Conservation (phyloP, 2,329 filamentous ascomycete genomes). For the Curvularia hawaiiensis region DNA sequence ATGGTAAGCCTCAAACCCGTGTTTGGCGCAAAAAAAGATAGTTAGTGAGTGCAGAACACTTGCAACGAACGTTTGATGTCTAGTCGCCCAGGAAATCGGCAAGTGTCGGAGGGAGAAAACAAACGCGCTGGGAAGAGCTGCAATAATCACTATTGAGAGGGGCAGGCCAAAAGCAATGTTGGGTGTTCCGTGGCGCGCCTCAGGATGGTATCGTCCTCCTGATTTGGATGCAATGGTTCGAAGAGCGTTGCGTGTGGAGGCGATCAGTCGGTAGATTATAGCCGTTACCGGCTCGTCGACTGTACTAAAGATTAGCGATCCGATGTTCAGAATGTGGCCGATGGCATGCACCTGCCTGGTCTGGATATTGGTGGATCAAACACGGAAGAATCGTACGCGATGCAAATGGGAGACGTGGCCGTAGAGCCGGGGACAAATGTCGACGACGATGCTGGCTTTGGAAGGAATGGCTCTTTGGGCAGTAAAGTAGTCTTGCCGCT, state of each 20-base stretch:
- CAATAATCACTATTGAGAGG: slow-evolving; percentile 26
- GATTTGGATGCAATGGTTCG: slow-evolving; percentile 8
- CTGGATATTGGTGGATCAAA: slow-evolving; percentile 10
- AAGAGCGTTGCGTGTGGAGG: slow-evolving; percentile 17
- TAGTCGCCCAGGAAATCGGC: slow-evolving; percentile 29
- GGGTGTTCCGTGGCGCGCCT: slow-evolving; percentile 20
- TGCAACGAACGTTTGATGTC: slow-evolving; percentile 27
- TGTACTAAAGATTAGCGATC: slow-evolving; percentile 18
- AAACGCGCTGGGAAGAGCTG: slow-evolving; percentile 27
- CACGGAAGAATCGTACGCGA: slow-evolving; percentile 5
- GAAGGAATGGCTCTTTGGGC: slow-evolving; percentile 4
- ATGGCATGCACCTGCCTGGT: slow-evolving; percentile 9
- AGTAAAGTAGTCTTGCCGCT: slow-evolving; percentile 18
- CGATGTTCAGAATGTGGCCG: not conserved
- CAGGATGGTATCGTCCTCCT: slow-evolving; percentile 17
- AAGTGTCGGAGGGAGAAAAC: slow-evolving; percentile 19
- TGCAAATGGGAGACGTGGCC: slow-evolving; percentile 2
- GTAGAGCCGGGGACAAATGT: slow-evolving; percentile 2
- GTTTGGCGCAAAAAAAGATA: slow-evolving; percentile 30
- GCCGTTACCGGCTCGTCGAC: slow-evolving; percentile 17
- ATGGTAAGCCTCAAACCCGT: slow-evolving; percentile 26
- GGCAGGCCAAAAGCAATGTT: slow-evolving; percentile 26
- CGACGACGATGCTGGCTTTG: slow-evolving; percentile 2
- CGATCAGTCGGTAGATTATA: slow-evolving; percentile 20
- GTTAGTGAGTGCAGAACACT: slow-evolving; percentile 30